Conservation (phyloP, 108 stramenopile species). For the Mediolabrus comicus region DNA sequence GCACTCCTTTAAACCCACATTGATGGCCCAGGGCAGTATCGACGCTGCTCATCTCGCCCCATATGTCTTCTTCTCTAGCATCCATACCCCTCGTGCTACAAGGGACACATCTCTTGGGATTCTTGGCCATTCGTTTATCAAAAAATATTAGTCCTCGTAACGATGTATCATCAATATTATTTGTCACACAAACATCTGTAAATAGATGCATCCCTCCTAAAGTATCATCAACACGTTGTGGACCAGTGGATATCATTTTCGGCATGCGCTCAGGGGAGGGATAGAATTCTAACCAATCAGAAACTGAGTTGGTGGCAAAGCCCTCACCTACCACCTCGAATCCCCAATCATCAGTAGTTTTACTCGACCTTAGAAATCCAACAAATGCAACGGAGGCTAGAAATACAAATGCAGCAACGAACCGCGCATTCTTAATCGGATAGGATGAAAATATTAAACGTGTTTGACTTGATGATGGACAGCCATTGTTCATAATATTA, state of each 20-base stretch:
- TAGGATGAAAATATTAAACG: neutral
- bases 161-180: constrained; percentile 29
- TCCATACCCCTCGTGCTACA: constrained; percentile 2
- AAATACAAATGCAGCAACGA: neutral
- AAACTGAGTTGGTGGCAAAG: neutral
- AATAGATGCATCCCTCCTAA: constrained; percentile 8
- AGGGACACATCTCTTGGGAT: constrained; percentile 31
- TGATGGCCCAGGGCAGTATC: constrained; percentile 14
- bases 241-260: constrained; percentile 7
- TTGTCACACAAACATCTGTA: constrained; percentile 33
- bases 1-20: constrained; percentile 34
- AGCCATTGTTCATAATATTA: neutral
- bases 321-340: neutral
- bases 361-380: neutral
- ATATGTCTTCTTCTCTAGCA: constrained; percentile 4
- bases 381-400: neutral
- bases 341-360: neutral
- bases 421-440: neutral
- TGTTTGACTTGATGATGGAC: neutral
- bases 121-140: constrained; percentile 6
- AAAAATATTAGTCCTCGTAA: constrained; percentile 38
- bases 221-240: neutral
- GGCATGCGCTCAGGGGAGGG: constrained; percentile 1
- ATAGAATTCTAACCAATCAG: constrained; percentile 23
- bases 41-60: neutral